These are phyloP conservation scores for Cutaneotrichosporon mucoides DNA, from an alignment of 1,284 basidiomycete species.

Conservation along the genomic window DNA sequence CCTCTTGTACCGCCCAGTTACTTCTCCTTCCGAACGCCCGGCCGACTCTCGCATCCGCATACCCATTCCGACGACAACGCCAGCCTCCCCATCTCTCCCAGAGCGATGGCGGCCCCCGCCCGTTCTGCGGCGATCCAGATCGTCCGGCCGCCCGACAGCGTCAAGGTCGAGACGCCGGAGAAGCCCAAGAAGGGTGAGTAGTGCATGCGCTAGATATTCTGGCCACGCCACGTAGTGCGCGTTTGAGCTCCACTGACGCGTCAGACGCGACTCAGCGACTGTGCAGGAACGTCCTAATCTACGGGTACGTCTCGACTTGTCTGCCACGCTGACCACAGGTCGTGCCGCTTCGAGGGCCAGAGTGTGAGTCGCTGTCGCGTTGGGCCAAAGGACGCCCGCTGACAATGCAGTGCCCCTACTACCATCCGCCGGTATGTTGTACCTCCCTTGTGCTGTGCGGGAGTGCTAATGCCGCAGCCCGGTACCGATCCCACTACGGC, in stretches of 20 bases:
- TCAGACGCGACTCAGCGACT: conserved; percentile 58
- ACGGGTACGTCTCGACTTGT: conserved; percentile 59
- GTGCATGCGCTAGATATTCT: not conserved
- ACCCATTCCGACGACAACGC: too few species aligned
- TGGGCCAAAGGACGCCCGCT: not conserved
- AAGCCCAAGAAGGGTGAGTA: conserved; percentile 21
- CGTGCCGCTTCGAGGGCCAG: conserved; percentile 78
- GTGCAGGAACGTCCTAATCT: conserved; percentile 81
- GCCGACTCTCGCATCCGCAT: not conserved
- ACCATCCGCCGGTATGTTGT: conserved; percentile 67
- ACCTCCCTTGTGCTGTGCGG: conserved; percentile 38
- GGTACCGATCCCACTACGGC: conserved; percentile 12
- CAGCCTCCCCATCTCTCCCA: too few species aligned
- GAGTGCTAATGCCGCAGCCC: conserved; percentile 6
- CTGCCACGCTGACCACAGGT: conserved; percentile 51
- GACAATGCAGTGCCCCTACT: conserved; percentile 59
- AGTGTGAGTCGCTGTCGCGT: conserved; percentile 54
- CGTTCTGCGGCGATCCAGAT: conserved; percentile 59
- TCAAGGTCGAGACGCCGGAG: conserved; percentile 17
- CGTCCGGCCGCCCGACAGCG: conserved; percentile 50
- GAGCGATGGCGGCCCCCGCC: conserved; percentile 21
- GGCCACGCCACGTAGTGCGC: not conserved
- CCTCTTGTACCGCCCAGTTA: not conserved
- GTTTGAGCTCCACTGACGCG: not conserved
- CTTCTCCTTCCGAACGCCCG: not conserved